Base-by-base conservation (phyloP, 768 basidiomycete genomes). In the Sporobolomyces pararoseus region DNA sequence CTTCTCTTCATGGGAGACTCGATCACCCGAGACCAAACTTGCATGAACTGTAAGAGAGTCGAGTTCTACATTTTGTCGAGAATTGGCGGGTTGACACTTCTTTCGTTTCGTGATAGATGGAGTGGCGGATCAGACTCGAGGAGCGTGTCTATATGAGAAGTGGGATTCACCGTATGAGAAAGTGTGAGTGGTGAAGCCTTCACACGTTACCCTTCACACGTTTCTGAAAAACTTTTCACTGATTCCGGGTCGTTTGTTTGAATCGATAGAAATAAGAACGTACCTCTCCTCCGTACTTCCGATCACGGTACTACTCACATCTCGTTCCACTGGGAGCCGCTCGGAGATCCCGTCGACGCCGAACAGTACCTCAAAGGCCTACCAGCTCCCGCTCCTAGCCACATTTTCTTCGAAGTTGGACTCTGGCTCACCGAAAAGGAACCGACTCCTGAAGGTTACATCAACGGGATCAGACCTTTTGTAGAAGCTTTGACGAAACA, bases 1-100 rank as follows among this genome's bases (percentile, higher is more conserved):
- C 32, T 68, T 27, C 44, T 68, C 34, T 53, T 68, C 53, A 34
- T 68, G 10, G 66, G 66, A 44, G 66, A 68, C n/a, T 37, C 32
- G 39, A 49, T 63, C n/a, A 63, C 55, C 17, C 39, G 66, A 6
- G 61, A 68, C 23, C 29, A 62, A 37, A 34, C 49, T 34, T 68
- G 66, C 53, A 9, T 39, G 34, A 29, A 31, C 21, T 63, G n/a
- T n/a, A n/a, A n/a, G n/a, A n/a, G n/a, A n/a, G n/a, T n/a, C n/a
- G n/a, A n/a, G n/a, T n/a, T n/a, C n/a, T n/a, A n/a, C n/a, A n/a
- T n/a, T n/a, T n/a, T n/a, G n/a, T n/a, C n/a, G n/a, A n/a, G n/a
- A n/a, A n/a, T n/a, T n/a, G n/a, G n/a, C n/a, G n/a, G n/a, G n/a
- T n/a, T n/a, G n/a, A n/a, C n/a, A n/a, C n/a, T n/a, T n/a, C n/a